Evolutionary conservation across 129 eudicot genomes (phyloP).

Genomic region (Helianthus annuus): HanXRQr2.0-SUNRISE NC_035447.2:90206601-90207100

Average conservation of each 20-base stretch:
- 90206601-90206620: conserved; percentile 90
- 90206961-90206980: conserved; percentile 45
- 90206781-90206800: conserved; percentile 52
- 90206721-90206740: conserved; percentile 91
- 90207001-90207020: conserved; percentile 7
- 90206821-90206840: conserved; percentile 39
- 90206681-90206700: conserved; percentile 88
- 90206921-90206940: conserved; percentile 36
- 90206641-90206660: conserved; percentile 82
- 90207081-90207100: neutral
- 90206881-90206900: conserved; percentile 36
- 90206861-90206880: conserved; percentile 38
- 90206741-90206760: conserved; percentile 79
- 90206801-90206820: conserved; percentile 38
- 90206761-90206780: conserved; percentile 71
- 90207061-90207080: conserved; percentile 20
- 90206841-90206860: conserved; percentile 28
- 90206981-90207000: conserved; percentile 35
- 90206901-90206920: conserved; percentile 31
- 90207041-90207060: conserved; percentile 10
- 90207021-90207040: conserved; percentile 21
- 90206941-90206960: conserved; percentile 46
- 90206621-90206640: conserved; percentile 91
- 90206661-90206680: conserved; percentile 66
- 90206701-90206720: conserved; percentile 88